A percentile compares a stretch with the other conserved stretches of the same genome.
Conservation (phyloP, 495 filamentous ascomycete species). For the Neurospora pannonica region DNA sequence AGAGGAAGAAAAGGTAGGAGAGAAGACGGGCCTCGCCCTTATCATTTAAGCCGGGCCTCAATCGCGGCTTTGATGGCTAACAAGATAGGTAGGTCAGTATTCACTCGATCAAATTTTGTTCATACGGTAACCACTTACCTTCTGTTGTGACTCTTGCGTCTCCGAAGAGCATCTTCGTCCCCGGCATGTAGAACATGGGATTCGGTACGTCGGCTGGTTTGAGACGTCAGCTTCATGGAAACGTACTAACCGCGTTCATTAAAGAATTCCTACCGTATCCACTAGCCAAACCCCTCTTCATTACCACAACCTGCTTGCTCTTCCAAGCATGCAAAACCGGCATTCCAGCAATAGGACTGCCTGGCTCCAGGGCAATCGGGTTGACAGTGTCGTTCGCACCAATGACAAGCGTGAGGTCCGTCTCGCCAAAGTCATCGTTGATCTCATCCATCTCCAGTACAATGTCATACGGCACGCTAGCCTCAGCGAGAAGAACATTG, state of each 20-base stretch:
- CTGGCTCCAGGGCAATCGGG: conserved; percentile 69
- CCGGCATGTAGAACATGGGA: conserved; percentile 80
- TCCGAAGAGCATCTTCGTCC: conserved; percentile 76
- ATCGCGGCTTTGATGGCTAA: conserved; percentile 44
- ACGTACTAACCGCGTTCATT: neutral
- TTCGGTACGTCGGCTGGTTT: conserved; percentile 62
- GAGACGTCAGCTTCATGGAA: conserved; percentile 1
- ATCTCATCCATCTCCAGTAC: conserved; percentile 87
- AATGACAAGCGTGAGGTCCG: conserved; percentile 76
- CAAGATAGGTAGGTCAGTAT: conserved; percentile 1
- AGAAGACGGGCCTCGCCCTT: neutral
- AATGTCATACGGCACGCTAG: conserved; percentile 74
- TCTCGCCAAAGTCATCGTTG: conserved; percentile 75
- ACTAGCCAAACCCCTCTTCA: conserved; percentile 75
- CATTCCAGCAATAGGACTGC: conserved; percentile 75
- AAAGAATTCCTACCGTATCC: conserved; percentile 54
- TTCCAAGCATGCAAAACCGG: conserved; percentile 81
- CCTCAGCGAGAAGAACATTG: conserved; percentile 75
- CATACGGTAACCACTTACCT: conserved; percentile 33
- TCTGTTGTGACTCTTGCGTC: conserved; percentile 75
- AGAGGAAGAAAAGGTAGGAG: neutral
- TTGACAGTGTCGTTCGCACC: conserved; percentile 84
- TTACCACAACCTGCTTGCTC: conserved; percentile 79
- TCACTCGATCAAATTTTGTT: neutral
- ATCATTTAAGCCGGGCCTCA: conserved; percentile 34